phyloP scores from a whole-genome alignment of 2,329 filamentous ascomycete genomes.

The Camptophora hylomeconis region DNA sequence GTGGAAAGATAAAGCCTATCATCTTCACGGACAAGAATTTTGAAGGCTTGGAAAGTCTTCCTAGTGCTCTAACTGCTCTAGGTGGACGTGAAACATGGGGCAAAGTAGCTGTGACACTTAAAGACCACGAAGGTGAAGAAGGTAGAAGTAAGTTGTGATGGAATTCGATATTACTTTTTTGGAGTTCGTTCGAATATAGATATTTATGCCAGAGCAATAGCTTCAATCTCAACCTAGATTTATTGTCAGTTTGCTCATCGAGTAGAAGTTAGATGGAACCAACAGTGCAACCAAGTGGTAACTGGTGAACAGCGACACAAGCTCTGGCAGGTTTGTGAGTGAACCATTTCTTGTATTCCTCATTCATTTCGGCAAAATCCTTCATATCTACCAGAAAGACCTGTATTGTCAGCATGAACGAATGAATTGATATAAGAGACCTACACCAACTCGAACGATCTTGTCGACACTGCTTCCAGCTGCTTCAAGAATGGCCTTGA shows the following conservation, averaged over 20 bases:
- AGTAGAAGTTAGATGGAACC: not conserved
- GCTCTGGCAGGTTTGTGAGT: slow-evolving; percentile 48
- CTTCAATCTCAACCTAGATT: slow-evolving; percentile 48
- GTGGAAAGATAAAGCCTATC: slow-evolving; percentile 70
- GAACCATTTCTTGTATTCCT: slow-evolving; percentile 59
- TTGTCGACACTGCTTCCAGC: slow-evolving; percentile 65
- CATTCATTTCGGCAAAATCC: slow-evolving; percentile 71
- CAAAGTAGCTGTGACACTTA: slow-evolving; percentile 83
- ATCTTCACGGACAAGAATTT: slow-evolving; percentile 73
- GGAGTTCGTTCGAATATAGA: too few species aligned
- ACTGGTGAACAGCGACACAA: slow-evolving; percentile 49
- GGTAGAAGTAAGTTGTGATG: slow-evolving; percentile 23
- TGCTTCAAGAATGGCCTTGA: slow-evolving; percentile 69
- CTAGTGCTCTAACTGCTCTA: slow-evolving; percentile 61
- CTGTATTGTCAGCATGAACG: slow-evolving; percentile 14
- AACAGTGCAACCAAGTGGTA: slow-evolving; percentile 46
- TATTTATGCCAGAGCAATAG: slow-evolving; percentile 43
- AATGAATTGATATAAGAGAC: slow-evolving; percentile 13
- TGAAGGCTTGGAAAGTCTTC: slow-evolving; percentile 67
- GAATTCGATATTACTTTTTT: not conserved
- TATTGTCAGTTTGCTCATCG: not conserved
- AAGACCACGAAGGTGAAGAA: slow-evolving; percentile 52
- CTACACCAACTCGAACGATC: slow-evolving; percentile 71
- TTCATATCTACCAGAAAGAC: slow-evolving; percentile 89
- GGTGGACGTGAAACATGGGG: slow-evolving; percentile 82